Conservation (phyloP, 768 basidiomycete species). For the Macrolepiota fuliginosa region DNA sequence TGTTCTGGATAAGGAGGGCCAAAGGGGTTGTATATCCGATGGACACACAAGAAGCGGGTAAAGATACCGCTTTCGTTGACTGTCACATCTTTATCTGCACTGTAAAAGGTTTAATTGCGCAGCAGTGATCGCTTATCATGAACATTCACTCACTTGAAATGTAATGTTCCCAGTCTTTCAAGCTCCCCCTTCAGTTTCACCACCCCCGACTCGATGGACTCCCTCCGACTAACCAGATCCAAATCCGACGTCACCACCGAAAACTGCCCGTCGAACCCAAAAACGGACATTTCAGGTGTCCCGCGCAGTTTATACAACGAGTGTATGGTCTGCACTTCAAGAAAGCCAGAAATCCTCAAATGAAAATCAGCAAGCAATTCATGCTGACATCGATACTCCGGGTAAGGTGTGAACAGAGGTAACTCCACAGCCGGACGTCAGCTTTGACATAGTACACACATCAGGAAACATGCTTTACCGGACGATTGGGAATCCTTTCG, state of each 20-base stretch:
- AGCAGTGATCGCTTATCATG: not conserved
- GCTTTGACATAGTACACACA: not conserved
- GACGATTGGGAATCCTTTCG: not conserved
- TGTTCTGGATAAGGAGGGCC: slow-evolving; percentile 8
- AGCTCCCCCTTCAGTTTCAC: slow-evolving; percentile 32
- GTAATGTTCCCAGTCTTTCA: slow-evolving; percentile 30
- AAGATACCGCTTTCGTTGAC: slow-evolving; percentile 30
- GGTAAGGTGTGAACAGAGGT: slow-evolving; percentile 27
- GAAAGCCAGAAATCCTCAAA: slow-evolving; percentile 26
- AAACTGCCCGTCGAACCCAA: slow-evolving; percentile 51
- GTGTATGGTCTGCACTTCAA: slow-evolving; percentile 34
- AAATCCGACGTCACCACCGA: slow-evolving; percentile 41
- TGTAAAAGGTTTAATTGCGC: slow-evolving; percentile 11
- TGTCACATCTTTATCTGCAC: slow-evolving; percentile 29
- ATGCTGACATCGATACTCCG: slow-evolving; percentile 30
- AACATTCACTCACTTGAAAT: slow-evolving; percentile 29
- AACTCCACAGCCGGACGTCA: slow-evolving; percentile 15
- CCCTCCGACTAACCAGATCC: slow-evolving; percentile 32
- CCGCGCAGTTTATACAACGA: slow-evolving; percentile 22
- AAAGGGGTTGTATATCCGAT: slow-evolving; percentile 22
- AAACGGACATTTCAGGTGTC: slow-evolving; percentile 23
- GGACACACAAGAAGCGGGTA: slow-evolving; percentile 35
- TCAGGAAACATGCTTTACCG: slow-evolving; percentile 1
- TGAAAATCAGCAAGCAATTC: slow-evolving; percentile 27
- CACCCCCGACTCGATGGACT: slow-evolving; percentile 25